Evolutionary conservation across 2,329 filamentous ascomycete species (phyloP), one percentile per base, ranked within the genome.

Genomic region (Claviceps citrina): DNA sequence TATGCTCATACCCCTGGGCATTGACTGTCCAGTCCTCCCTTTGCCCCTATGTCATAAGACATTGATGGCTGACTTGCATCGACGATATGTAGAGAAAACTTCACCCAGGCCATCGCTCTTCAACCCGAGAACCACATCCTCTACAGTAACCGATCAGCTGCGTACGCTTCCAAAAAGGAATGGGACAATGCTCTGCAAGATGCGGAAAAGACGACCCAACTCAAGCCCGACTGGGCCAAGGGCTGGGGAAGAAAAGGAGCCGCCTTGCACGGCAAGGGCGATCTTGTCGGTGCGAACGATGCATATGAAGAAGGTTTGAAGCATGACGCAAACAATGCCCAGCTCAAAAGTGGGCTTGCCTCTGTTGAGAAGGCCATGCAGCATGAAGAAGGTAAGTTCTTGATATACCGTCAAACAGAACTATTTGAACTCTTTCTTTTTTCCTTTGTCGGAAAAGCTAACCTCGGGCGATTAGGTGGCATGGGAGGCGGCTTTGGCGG

Each of bases 181-280:
- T 98, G 83, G 70, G 68, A 82, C 47, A 73, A 81, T 50, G 91
- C 91, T 16, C 67, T 96, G 20, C 71, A 81, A 47, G 91, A 98
- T 70, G 91, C 91, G 43, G 80, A 80, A 57, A 95, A 95, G 72
- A 91, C 85, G 3, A 93, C 82, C 41, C 76, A 93, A 63, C 69
- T 98, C 60, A 96, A 98, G 71, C 82, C 89, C 10, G 91, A 96
- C 68, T 98, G 91, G 91, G 78, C 85, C 44, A 96, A 96, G 66
- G 91, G 91, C 49, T 95, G 85, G 81, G 81, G 83, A 43, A 79
- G 91, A 45, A 95, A 95, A 62, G 91, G 89, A 49, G 81, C 86
- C 47, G 91, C 91, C 41, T 71, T 87, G 26, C 91, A 94, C 60
- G 91, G 91, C 34, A 68, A 79, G 44, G 84, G 87, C 38, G 85